phyloP scores from a whole-genome alignment of 164 flowering plant genomes.

The Vitis amurensis region DNA sequence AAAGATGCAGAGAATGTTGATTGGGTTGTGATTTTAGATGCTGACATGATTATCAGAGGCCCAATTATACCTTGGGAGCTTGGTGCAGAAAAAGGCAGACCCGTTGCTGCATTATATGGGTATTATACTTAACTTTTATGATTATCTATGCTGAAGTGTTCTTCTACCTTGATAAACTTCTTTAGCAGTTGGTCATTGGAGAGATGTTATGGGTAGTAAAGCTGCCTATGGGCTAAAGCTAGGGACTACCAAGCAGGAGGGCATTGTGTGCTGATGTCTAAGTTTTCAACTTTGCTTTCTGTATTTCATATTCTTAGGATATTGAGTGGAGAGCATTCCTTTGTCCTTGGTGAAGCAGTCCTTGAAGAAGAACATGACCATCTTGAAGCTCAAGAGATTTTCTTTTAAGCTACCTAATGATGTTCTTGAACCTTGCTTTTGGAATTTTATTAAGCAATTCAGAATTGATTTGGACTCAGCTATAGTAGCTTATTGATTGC shows the following conservation, averaged over 20 bases:
- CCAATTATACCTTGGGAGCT: slow-evolving; percentile 96
- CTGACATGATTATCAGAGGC: slow-evolving; percentile 91
- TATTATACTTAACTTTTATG: slow-evolving; percentile 17
- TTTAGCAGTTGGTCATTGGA: not conserved
- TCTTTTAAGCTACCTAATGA: not conserved
- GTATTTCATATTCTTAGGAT: not conserved
- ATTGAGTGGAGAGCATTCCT: not conserved
- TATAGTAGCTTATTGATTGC: not conserved
- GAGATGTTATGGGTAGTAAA: not conserved
- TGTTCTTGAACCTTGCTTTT: not conserved
- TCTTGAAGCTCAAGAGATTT: not conserved
- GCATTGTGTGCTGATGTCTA: not conserved
- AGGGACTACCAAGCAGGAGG: not conserved
- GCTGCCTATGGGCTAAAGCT: not conserved
- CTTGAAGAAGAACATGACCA: not conserved
- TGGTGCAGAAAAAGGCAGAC: slow-evolving; percentile 90
- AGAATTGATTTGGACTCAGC: not conserved
- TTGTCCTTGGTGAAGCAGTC: not conserved
- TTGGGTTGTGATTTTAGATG: slow-evolving; percentile 97
- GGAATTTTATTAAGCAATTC: not conserved
- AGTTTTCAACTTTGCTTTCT: not conserved
- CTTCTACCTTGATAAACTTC: not conserved
- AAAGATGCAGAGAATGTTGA: slow-evolving; percentile 91
- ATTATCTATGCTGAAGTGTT: not conserved
- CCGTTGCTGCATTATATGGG: slow-evolving; percentile 95